phyloP scores from a whole-genome alignment of 257 asterid species.

The Solanum sitiens region DNA sequence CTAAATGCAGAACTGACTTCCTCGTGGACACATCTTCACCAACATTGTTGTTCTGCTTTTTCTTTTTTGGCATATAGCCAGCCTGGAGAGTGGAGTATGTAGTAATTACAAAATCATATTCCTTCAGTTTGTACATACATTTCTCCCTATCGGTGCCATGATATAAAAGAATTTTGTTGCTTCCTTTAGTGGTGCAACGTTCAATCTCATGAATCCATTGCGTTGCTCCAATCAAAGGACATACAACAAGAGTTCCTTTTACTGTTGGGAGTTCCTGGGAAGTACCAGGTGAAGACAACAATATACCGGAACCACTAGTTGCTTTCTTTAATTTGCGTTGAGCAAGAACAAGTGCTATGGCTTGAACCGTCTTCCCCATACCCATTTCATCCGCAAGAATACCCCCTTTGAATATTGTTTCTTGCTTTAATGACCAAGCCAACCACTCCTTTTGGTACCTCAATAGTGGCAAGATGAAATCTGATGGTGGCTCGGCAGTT shows the following conservation, averaged over 20 bases:
- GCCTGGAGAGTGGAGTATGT: not conserved
- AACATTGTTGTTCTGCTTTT: not conserved
- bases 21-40: not conserved
- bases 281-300: not conserved
- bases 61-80: not conserved
- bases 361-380: slow-evolving; percentile 93
- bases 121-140: not conserved
- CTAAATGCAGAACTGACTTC: not conserved
- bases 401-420: slow-evolving; percentile 66
- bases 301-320: not conserved
- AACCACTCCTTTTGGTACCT: slow-evolving; percentile 90
- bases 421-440: slow-evolving; percentile 83
- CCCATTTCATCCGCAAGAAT: slow-evolving; percentile 98
- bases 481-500: slow-evolving; percentile 57
- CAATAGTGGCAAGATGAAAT: slow-evolving; percentile 58
- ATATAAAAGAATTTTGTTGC: not conserved
- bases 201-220: not conserved
- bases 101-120: not conserved
- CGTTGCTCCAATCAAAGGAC: not conserved
- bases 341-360: slow-evolving; percentile 79
- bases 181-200: not conserved
- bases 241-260: not conserved
- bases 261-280: not conserved
- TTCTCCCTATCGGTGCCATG: not conserved
- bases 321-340: slow-evolving; percentile 37